Evolutionary conservation across 495 filamentous ascomycete genomes (phyloP), one percentile per base, ranked within the genome.

Genomic region (Aspergillus nanangensis): DNA sequence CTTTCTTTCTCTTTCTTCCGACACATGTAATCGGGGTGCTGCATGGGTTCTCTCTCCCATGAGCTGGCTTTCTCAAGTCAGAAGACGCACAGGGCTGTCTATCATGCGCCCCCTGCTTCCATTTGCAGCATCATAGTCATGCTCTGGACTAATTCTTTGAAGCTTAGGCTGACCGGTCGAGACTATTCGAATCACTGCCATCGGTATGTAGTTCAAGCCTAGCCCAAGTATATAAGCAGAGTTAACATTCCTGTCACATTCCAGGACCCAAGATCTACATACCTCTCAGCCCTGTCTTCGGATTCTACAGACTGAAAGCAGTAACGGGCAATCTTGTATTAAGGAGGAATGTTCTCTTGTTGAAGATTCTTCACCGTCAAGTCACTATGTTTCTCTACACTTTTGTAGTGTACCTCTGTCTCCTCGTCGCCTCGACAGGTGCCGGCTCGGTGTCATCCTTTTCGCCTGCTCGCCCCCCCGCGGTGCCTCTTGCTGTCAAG

Each of bases 401-500:
- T 60, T 52, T 46, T 62, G 45, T 56, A 38, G 41, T 38, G 45
- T 22, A 43, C 68, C 38, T 47, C 47, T 50, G 27, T 64, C 10
- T 41, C 65, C 56, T 56, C 22, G 39, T 63, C n/a, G 52, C 52
- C 35, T 50, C 52, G n/a, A 52, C n/a, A n/a, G n/a, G 52, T 5
- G 52, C 61, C 25, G 46, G 42, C 34, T 67, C 70, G 11, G 32
- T 32, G 24, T 80, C 78, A 18, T 71, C 65, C 4, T 81, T 79
- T 41, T 65, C 65, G 10, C 79, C 78, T 44, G 74, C 75, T 44
- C 69, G 79, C 0, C 79, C 79, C 15, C 79, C 79, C 21, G 65
- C 77, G 4, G 36, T 81, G 4, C 79, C 79, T 1, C 54, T 82
- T 39, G 79, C 79, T 37, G 79, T 81, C 29, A 76, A 71, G 47